Conservation (phyloP, 306 rosid genomes). For the Ceratonia siliqua region DNA sequence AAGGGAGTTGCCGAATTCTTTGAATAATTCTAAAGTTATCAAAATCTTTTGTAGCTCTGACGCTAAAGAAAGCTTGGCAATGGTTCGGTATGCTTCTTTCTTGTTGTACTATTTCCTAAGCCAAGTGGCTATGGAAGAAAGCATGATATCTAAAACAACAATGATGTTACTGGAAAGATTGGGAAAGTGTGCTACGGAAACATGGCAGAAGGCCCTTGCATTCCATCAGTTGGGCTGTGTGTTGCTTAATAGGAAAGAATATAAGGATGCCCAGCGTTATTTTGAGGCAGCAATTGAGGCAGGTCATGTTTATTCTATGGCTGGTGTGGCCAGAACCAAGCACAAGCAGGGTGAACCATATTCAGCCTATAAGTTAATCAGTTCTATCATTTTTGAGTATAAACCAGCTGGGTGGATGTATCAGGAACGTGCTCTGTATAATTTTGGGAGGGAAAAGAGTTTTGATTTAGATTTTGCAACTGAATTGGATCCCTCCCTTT, state of each 20-base stretch:
- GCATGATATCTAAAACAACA: constrained; percentile 60
- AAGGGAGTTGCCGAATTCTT: constrained; percentile 65
- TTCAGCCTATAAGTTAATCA: constrained; percentile 70
- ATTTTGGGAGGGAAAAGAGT: constrained; percentile 67
- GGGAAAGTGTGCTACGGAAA: constrained; percentile 56
- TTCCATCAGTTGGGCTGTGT: constrained; percentile 76
- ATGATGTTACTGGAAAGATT: constrained; percentile 68
- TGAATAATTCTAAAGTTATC: constrained; percentile 48
- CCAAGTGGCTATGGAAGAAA: constrained; percentile 78
- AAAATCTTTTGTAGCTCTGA: constrained; percentile 51
- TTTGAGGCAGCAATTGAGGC: constrained; percentile 65
- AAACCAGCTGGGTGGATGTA: constrained; percentile 90
- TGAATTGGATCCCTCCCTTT: constrained; percentile 74
- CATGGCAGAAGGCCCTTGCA: constrained; percentile 71
- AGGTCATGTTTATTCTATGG: constrained; percentile 74
- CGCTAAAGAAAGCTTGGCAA: constrained; percentile 56
- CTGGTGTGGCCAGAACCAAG: constrained; percentile 77
- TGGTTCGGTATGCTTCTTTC: constrained; percentile 60
- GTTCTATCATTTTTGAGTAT: constrained; percentile 62
- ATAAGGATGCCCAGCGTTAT: constrained; percentile 51
- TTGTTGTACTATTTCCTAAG: constrained; percentile 72
- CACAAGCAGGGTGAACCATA: constrained; percentile 70
- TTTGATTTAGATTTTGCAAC: constrained; percentile 73
- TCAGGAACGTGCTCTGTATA: constrained; percentile 77
- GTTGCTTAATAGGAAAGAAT: constrained; percentile 65